These are phyloP conservation scores for Penicillium rolfsii DNA, from an alignment of 2,329 filamentous ascomycete genomes.

Conservation along the genomic window DNA sequence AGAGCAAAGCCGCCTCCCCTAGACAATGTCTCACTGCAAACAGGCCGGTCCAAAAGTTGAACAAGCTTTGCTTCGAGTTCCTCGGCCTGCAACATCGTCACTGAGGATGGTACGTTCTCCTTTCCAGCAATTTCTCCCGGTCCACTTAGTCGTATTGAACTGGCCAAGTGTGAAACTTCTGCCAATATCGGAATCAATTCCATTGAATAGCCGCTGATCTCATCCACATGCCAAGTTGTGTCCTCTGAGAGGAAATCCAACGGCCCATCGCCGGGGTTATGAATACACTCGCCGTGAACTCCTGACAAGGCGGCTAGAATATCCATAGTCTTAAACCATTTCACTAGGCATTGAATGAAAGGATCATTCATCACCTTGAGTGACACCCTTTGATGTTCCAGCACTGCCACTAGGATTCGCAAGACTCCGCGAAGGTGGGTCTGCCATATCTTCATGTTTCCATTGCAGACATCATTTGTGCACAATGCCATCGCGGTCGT, in stretches of 20 bases:
- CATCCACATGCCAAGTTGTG: slow-evolving; percentile 25
- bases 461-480: slow-evolving; percentile 41
- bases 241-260: slow-evolving; percentile 14
- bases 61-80: slow-evolving; percentile 18
- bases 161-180: slow-evolving; percentile 25
- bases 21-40: slow-evolving; percentile 5
- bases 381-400: slow-evolving; percentile 16
- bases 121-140: background rate
- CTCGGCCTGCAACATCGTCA: slow-evolving; percentile 9
- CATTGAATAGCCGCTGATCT: slow-evolving; percentile 37
- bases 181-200: slow-evolving; percentile 33
- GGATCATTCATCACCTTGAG: slow-evolving; percentile 14
- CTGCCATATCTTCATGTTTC: slow-evolving; percentile 33
- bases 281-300: slow-evolving; percentile 9
- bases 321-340: slow-evolving; percentile 38
- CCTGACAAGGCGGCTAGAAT: slow-evolving; percentile 33
- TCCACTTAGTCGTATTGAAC: background rate
- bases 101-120: background rate
- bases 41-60: slow-evolving; percentile 14
- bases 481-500: slow-evolving; percentile 37
- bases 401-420: slow-evolving; percentile 27
- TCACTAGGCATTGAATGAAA: slow-evolving; percentile 30
- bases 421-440: slow-evolving; percentile 34
- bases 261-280: slow-evolving; percentile 14
- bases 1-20: slow-evolving; percentile 16